Percentiles rank a stretch among this genome's conserved stretches.
phyloP scores from a whole-genome alignment of 2,329 filamentous ascomycete species.

The Verticillium isaacii region DNA sequence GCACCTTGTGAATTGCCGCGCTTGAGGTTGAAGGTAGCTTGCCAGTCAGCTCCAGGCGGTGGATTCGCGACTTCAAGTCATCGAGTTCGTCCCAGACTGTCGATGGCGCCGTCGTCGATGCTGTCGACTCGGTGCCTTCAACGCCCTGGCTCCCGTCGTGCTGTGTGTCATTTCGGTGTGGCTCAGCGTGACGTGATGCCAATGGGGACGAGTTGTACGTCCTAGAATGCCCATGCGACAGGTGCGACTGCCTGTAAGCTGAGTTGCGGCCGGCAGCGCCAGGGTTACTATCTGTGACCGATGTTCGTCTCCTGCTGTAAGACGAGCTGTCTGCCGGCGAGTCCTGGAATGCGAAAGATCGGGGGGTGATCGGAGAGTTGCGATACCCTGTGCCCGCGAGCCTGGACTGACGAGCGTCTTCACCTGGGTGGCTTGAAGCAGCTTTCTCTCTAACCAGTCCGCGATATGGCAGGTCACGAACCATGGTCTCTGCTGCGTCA shows the following conservation, averaged over 20 bases:
- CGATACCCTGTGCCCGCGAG: slow-evolving; percentile 25
- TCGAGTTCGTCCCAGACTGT: slow-evolving; percentile 98
- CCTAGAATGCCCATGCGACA: slow-evolving; percentile 33
- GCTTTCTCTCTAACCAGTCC: slow-evolving; percentile 36
- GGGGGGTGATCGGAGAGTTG: slow-evolving; percentile 43
- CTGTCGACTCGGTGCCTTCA: slow-evolving; percentile 78
- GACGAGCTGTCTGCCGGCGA: slow-evolving; percentile 15
- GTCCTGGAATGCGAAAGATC: slow-evolving; percentile 44
- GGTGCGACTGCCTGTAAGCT: slow-evolving; percentile 34
- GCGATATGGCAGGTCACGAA: slow-evolving; percentile 41
- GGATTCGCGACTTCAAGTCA: slow-evolving; percentile 88
- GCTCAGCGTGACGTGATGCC: slow-evolving; percentile 39
- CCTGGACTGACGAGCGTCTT: slow-evolving; percentile 28
- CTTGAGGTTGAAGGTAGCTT: slow-evolving; percentile 80
- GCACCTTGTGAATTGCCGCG: slow-evolving; percentile 68
- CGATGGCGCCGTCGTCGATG: slow-evolving; percentile 82
- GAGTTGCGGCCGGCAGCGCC: slow-evolving; percentile 35
- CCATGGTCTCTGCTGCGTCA: slow-evolving; percentile 29
- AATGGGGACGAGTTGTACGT: slow-evolving; percentile 58
- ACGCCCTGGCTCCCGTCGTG: slow-evolving; percentile 32
- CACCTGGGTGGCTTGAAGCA: slow-evolving; percentile 30
- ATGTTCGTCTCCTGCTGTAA: slow-evolving; percentile 32
- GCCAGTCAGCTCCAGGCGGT: slow-evolving; percentile 82
- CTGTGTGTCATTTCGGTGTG: slow-evolving; percentile 27
- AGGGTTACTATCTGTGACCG: slow-evolving; percentile 42